phyloP scores from a whole-genome alignment of 306 rosid species.

The Myrica gale region DNA sequence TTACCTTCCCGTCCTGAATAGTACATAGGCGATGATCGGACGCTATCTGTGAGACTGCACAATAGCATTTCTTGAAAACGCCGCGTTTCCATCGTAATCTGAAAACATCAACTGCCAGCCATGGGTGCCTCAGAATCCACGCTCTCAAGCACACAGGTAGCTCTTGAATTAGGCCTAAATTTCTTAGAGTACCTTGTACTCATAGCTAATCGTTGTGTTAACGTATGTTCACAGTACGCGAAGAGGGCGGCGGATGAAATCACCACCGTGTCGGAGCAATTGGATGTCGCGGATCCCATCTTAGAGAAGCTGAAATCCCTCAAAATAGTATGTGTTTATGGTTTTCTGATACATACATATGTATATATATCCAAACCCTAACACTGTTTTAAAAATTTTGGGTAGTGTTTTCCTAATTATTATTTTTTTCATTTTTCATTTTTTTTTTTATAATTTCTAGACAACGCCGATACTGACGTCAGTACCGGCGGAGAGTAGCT shows the following conservation, averaged over 20 bases:
- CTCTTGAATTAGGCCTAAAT: not conserved
- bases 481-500: conserved; percentile 68
- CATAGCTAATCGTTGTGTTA: not conserved
- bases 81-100: conserved; percentile 24
- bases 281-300: conserved; percentile 62
- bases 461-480: conserved; percentile 77
- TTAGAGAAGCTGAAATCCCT: conserved; percentile 69
- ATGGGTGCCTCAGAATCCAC: conserved; percentile 95
- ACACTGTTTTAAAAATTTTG: too few species aligned
- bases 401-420: too few species aligned
- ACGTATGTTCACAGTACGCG: conserved; percentile 22
- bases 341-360: too few species aligned
- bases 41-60: too few species aligned
- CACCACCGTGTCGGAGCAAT: conserved; percentile 74
- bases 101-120: not conserved
- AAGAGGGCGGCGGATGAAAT: conserved; percentile 63
- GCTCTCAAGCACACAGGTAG: conserved; percentile 53
- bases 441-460: conserved; percentile 35
- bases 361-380: too few species aligned
- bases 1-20: too few species aligned
- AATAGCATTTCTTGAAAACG: not conserved
- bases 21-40: too few species aligned
- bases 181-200: not conserved
- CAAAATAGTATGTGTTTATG: conserved; percentile 46
- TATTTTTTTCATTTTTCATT: not conserved